Conservation (phyloP, 1,139 yeast genomes). For the Diutina siamensis region DNA sequence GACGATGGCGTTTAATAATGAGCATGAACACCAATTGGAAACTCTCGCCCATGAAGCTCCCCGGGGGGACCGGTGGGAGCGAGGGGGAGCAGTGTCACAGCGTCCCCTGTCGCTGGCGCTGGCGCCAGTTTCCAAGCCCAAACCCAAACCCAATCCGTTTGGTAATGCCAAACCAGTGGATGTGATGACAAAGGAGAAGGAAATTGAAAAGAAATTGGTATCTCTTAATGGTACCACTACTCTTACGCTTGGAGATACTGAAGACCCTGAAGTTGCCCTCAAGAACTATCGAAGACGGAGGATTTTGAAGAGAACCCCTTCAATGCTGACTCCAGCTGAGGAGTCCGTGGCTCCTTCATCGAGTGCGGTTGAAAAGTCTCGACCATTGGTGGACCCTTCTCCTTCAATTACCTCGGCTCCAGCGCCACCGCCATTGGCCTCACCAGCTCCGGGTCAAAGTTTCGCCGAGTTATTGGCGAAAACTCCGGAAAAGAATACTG, state of each 20-base stretch:
- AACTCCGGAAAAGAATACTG: neutral
- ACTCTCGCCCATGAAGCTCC: neutral
- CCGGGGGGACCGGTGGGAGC: neutral
- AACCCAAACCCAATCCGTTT: conserved; percentile 32
- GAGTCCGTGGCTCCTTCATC: neutral
- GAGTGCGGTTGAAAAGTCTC: neutral
- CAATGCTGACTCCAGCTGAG: too few species aligned
- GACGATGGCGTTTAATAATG: conserved; percentile 30
- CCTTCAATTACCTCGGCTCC: neutral
- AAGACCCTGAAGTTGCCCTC: neutral
- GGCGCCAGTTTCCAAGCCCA: neutral
- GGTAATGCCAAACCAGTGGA: conserved; percentile 45
- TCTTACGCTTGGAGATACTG: conserved; percentile 28
- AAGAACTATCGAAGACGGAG: neutral
- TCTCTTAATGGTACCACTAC: conserved; percentile 48
- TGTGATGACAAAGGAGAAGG: conserved; percentile 31
- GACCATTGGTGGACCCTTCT: neutral
- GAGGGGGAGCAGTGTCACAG: neutral
- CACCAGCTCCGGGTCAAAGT: neutral
- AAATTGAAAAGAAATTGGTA: conserved; percentile 36
- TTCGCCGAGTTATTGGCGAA: neutral
- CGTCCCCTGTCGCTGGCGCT: neutral
- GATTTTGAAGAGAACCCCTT: neutral
- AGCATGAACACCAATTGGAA: conserved; percentile 18
- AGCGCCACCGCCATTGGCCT: neutral